A percentile compares a stretch with the other conserved stretches of the same genome.
These are phyloP conservation scores for Boletus sp. DNA, from an alignment of 768 basidiomycete species.

Conservation along the genomic window DNA sequence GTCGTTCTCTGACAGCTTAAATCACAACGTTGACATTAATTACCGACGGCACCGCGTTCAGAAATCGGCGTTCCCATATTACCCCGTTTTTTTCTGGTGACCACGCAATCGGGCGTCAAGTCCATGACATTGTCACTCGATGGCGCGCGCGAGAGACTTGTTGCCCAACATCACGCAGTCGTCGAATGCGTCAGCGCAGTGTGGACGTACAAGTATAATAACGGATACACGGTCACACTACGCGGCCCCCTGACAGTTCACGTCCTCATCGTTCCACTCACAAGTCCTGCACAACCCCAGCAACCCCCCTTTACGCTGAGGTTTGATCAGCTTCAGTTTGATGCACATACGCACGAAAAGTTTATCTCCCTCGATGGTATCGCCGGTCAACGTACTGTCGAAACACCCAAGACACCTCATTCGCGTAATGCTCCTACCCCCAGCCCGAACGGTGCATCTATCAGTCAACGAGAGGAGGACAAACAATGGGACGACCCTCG, in stretches of 20 bases:
- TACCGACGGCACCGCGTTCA: constrained; percentile 29
- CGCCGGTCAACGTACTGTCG: constrained; percentile 43
- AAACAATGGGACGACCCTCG: constrained; percentile 67
- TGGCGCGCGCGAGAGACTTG: constrained; percentile 68
- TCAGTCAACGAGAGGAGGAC: constrained; percentile 44
- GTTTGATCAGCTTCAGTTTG: constrained; percentile 73
- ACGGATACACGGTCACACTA: constrained; percentile 75
- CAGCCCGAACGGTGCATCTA: constrained; percentile 28
- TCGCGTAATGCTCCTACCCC: constrained; percentile 34
- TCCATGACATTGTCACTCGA: constrained; percentile 80
- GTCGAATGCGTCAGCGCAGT: constrained; percentile 71
- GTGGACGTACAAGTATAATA: constrained; percentile 80
- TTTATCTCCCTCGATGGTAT: constrained; percentile 66
- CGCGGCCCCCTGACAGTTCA: constrained; percentile 72
- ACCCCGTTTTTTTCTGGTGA: constrained; percentile 82
- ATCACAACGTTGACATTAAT: constrained; percentile 5
- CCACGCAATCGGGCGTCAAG: constrained; percentile 79
- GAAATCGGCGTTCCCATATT: constrained; percentile 79
- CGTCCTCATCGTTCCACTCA: constrained; percentile 38
- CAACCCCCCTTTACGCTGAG: constrained; percentile 41
- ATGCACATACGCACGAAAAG: constrained; percentile 71
- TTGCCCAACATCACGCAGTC: constrained; percentile 43
- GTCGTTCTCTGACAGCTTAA: constrained; percentile 7
- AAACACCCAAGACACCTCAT: constrained; percentile 40
- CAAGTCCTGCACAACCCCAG: constrained; percentile 18